A percentile compares a stretch with the other conserved stretches of the same genome.
These are phyloP conservation scores for Metschnikowia orientalis DNA, from an alignment of 805 yeast species.

Conservation along the genomic window DNA sequence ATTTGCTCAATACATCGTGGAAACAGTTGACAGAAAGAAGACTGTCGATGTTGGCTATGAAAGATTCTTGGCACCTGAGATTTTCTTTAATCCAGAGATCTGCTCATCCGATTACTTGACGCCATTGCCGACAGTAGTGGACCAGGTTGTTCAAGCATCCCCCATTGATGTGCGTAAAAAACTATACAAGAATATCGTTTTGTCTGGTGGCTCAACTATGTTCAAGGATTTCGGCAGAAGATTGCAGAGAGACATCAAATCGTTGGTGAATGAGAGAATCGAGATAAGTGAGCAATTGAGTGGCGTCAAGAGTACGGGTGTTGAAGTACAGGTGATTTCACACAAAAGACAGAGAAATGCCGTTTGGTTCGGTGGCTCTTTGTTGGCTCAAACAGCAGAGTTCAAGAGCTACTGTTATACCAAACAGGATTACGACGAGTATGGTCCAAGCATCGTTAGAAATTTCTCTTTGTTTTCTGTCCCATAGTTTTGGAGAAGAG, in stretches of 20 bases:
- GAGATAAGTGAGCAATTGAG: slow-evolving; percentile 72
- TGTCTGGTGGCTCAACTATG: slow-evolving; percentile 98
- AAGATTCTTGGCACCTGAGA: slow-evolving; percentile 97
- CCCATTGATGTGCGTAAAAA: slow-evolving; percentile 99
- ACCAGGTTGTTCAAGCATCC: slow-evolving; percentile 87
- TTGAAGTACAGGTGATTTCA: slow-evolving; percentile 92
- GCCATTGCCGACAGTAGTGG: slow-evolving; percentile 95
- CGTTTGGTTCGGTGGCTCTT: slow-evolving; percentile 98
- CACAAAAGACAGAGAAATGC: slow-evolving; percentile 98
- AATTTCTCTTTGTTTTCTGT: slow-evolving; percentile 92
- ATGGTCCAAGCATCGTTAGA: slow-evolving; percentile 96
- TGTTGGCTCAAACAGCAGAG: slow-evolving; percentile 95
- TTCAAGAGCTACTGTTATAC: slow-evolving; percentile 96
- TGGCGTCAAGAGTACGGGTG: slow-evolving; percentile 82
- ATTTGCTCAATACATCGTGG: slow-evolving; percentile 89
- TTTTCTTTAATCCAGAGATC: slow-evolving; percentile 96
- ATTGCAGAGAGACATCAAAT: slow-evolving; percentile 88
- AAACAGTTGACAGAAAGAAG: slow-evolving; percentile 64
- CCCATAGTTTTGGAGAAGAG: slow-evolving; percentile 43
- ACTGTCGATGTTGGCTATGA: slow-evolving; percentile 93
- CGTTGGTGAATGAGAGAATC: slow-evolving; percentile 84
- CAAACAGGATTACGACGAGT: slow-evolving; percentile 94
- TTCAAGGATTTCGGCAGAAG: slow-evolving; percentile 97
- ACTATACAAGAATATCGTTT: slow-evolving; percentile 88
- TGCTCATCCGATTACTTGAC: slow-evolving; percentile 92